Conservation (phyloP, 2,329 filamentous ascomycete genomes). For the Alternaria hordeiaustralica region DNA sequence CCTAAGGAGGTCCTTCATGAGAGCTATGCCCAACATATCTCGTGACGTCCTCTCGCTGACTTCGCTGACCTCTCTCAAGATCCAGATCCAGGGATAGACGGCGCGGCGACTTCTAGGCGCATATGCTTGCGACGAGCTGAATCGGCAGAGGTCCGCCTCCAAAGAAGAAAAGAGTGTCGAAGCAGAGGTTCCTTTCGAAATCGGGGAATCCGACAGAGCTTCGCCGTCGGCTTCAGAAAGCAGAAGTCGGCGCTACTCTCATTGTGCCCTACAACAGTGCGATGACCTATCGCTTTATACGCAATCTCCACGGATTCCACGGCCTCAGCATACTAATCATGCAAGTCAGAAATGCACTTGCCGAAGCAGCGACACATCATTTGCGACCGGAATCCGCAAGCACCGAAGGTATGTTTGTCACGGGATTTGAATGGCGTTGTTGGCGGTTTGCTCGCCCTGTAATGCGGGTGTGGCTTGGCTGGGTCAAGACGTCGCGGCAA, state of each 20-base stretch:
- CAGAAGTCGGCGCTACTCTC: constrained; percentile 18
- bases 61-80: neutral
- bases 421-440: neutral
- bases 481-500: constrained; percentile 2
- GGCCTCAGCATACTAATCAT: neutral
- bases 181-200: constrained; percentile 27
- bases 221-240: constrained; percentile 17
- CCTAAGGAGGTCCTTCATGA: rapidly evolving
- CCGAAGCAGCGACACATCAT: neutral
- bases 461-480: constrained; percentile 5
- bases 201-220: constrained; percentile 29
- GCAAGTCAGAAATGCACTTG: neutral
- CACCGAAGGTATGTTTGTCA: neutral
- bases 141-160: constrained; percentile 20
- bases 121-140: neutral
- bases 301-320: neutral
- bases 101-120: neutral
- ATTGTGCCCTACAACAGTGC: neutral
- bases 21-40: neutral
- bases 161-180: constrained; percentile 2
- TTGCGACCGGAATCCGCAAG: neutral
- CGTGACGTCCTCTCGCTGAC: neutral
- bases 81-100: neutral
- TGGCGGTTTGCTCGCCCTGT: neutral
- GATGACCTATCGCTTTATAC: constrained; percentile 4